A percentile compares a stretch with the other conserved stretches of the same genome.
Conservation (phyloP, 495 filamentous ascomycete genomes). For the Staphylotrichum longicolle region DNA sequence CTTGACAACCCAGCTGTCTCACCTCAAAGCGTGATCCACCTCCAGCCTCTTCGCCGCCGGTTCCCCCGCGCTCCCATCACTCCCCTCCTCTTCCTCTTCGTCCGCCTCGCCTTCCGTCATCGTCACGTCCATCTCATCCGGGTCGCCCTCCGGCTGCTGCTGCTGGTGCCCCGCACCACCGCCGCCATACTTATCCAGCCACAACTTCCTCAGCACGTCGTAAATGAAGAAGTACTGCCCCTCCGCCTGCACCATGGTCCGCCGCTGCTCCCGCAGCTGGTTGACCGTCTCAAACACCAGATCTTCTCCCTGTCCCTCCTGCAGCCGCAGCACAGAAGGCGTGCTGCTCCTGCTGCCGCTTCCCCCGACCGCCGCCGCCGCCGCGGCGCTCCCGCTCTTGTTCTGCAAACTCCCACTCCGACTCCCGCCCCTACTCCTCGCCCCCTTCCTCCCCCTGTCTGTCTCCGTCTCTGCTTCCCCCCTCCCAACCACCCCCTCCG, state of each 20-base stretch:
- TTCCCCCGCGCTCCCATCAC: conserved; percentile 35
- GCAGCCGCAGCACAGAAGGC: conserved; percentile 7
- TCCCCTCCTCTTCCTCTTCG: conserved; percentile 40
- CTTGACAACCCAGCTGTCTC: neutral
- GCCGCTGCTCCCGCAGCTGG: conserved; percentile 78
- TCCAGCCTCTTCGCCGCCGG: conserved; percentile 49
- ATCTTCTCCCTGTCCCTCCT: conserved; percentile 25
- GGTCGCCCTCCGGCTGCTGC: conserved; percentile 18
- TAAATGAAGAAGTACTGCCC: conserved; percentile 88
- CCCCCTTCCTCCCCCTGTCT: too few species aligned
- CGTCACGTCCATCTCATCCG: conserved; percentile 45
- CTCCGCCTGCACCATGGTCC: conserved; percentile 94
- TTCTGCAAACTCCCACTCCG: too few species aligned
- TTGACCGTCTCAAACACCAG: conserved; percentile 71
- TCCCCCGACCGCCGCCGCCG: too few species aligned
- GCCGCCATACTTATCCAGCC: conserved; percentile 54
- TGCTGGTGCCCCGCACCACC: conserved; percentile 9
- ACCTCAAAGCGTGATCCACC: conserved; percentile 39
- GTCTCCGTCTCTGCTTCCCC: too few species aligned
- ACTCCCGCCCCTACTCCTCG: too few species aligned
- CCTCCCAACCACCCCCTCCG: neutral
- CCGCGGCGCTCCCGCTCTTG: too few species aligned
- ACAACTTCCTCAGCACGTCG: conserved; percentile 73
- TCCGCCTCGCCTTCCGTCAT: conserved; percentile 27
- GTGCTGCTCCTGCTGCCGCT: too few species aligned